Evolutionary conservation across 2,329 filamentous ascomycete genomes (phyloP), one percentile per base, ranked within the genome.

Genomic region (Beauveria caledonica): DNA sequence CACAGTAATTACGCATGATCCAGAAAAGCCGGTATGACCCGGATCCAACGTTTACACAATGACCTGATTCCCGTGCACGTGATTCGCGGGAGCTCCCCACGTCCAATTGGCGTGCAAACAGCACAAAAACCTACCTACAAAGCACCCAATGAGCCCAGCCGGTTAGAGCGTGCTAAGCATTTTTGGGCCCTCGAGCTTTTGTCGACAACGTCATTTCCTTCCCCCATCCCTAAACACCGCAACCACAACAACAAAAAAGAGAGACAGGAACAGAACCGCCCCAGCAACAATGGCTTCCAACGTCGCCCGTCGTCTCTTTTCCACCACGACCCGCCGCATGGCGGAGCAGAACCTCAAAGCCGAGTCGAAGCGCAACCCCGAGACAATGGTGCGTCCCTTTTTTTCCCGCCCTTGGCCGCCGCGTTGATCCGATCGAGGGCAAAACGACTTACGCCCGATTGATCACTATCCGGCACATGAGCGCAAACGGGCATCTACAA

Each of bases 301-400:
- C 67, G 73, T 83, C 69, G 75, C 82, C 66, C 81, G 81, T 67
- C 77, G 83, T 65, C 76, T 82, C 63, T 80, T 85, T 68, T 76
- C 78, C 68, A 83, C 81, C 69, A 76, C 78, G 61, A 70, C 73
- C 64, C 82, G 82, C 68, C 81, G 81, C 62, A 68, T 84, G 55
- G 70, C 72, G 67, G 74, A 80, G 70, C 67, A 75, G 63, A 73
- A 74, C 68, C 80, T 85, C 65, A 80, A 82, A 76, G 74, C 78
- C 71, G 81, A 84, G 75, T 76, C 78, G 70, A 84, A 82, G 80
- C 79, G 78, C 71, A 77, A 78, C 72, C 76, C 76, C 69, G 76
- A 78, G 72, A 66, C 72, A 65, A 67, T 75, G 70, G 74, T 78
- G 72, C 74, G 75, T 76, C 71, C 72, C 73, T 72, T 68, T 55